Percentiles rank a stretch among this genome's conserved stretches.
Conservation (phyloP, 495 filamentous ascomycete genomes). For the Penicillium cosmopolitanum region DNA sequence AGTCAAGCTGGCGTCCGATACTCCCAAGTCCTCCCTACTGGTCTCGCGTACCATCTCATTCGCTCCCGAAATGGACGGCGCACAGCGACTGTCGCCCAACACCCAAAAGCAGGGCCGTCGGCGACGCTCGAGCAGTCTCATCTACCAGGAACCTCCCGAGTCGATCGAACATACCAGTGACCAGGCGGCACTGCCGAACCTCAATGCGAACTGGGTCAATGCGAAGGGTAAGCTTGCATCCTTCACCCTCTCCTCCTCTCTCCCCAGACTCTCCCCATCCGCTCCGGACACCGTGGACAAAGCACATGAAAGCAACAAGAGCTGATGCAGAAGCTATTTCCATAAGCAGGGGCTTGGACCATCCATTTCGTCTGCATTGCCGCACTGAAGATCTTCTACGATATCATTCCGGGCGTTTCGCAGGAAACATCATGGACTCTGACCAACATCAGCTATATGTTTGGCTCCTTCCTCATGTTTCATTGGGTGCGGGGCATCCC, state of each 20-base stretch:
- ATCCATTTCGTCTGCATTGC: conserved; percentile 94
- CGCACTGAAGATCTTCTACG: conserved; percentile 90
- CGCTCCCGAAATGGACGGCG: conserved; percentile 70
- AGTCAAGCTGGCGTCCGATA: conserved; percentile 42
- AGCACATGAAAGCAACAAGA: conserved; percentile 5
- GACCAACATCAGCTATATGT: conserved; percentile 98
- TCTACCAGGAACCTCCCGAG: conserved; percentile 93
- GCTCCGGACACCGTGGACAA: conserved; percentile 21
- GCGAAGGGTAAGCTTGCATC: conserved; percentile 76
- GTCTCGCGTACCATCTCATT: conserved; percentile 80
- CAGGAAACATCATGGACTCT: conserved; percentile 98
- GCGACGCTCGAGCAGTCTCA: conserved; percentile 91
- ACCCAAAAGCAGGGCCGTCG: conserved; percentile 71
- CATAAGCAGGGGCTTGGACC: conserved; percentile 81
- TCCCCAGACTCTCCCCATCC: conserved; percentile 5
- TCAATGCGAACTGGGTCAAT: conserved; percentile 99
- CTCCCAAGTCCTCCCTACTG: conserved; percentile 84
- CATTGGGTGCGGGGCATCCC: conserved; percentile 97
- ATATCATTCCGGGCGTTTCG: conserved; percentile 90
- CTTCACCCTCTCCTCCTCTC: background rate
- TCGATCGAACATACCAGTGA: conserved; percentile 95
- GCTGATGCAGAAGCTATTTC: conserved; percentile 20
- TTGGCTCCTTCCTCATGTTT: conserved; percentile 98
- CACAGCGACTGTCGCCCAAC: conserved; percentile 55
- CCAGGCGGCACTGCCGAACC: conserved; percentile 89